Base-by-base conservation (phyloP, 352 stramenopile genomes). In the Phytophthora vignae region DNA sequence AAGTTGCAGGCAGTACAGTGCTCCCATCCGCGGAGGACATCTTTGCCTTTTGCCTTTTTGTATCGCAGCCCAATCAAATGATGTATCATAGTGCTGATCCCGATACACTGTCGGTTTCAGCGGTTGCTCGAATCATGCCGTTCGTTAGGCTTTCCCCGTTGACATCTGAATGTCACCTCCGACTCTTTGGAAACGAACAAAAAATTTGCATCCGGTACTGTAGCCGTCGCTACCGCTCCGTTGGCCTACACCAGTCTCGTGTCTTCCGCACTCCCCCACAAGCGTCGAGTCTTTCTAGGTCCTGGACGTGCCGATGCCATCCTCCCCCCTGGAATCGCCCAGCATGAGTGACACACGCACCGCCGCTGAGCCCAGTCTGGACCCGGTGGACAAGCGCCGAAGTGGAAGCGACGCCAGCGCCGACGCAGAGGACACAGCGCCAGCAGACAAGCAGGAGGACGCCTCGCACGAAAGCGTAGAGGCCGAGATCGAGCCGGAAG, bases 401-500 rank as follows among this genome's bases (percentile, higher is more conserved):
- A 69, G 40, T 33, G 58, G 36, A 31, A 71, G 69, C 53, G 64
- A 75, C 60, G 53, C 64, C n/a, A 67, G 29, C 40, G 49, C 60
- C 29, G 63, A 63, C 70, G 56, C 64, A 21, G 69, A 62, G 9
- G 49, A 33, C 38, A 44, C 70, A 19, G 69, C 77, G 25, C 59
- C 59, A 33, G 52, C 65, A 36, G 53, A 67, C 33, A 8, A 46
- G 63, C 64, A 60, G 42, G 42, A 74, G 2, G 22, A 27, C 11
- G 44, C 21, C 22, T 44, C 25, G 4, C 36, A 42, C 7, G 53
- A 67, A 58, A 65, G 40, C 15, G 49, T 57, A 14, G 65, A 73
- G 71, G 40, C 55, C n/a, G 70, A 63, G 40, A 62, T 65, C 25
- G 66, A 74, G 54, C 15, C 40, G 29, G 62, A 68, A 75, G 55